phyloP scores from a whole-genome alignment of 1,284 basidiomycete genomes.

The Malassezia globosa region DNA sequence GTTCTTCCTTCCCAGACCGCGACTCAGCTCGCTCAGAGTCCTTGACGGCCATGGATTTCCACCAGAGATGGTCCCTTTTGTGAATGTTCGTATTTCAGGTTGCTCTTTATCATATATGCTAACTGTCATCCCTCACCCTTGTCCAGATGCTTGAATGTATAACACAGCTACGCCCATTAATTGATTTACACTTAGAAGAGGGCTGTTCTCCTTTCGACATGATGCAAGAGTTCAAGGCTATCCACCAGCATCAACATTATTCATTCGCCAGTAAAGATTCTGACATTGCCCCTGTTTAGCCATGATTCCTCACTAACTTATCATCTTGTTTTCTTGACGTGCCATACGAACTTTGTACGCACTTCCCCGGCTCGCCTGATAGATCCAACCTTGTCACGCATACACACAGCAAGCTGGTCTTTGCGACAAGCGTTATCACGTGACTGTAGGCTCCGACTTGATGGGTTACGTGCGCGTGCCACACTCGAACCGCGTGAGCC shows the following conservation, averaged over 20 bases:
- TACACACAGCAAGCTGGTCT: no score
- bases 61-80: neutral
- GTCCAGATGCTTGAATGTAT: constrained; percentile 3
- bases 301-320: neutral
- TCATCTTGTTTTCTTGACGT: no score
- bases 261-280: neutral
- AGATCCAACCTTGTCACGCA: no score
- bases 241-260: neutral
- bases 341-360: no score
- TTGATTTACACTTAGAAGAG: neutral
- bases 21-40: neutral
- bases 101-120: no score
- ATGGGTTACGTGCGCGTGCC: no score
- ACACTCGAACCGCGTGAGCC: no score
- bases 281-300: neutral
- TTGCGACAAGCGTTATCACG: no score
- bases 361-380: no score
- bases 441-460: no score
- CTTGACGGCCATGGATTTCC: constrained; percentile 1
- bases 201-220: neutral
- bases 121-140: no score
- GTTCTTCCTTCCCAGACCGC: no score
- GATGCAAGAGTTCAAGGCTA: neutral
- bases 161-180: neutral
- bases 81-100: neutral